Evolutionary conservation across 129 eudicot species (phyloP).

Genomic region (Oenanthe sinensis): DNA sequence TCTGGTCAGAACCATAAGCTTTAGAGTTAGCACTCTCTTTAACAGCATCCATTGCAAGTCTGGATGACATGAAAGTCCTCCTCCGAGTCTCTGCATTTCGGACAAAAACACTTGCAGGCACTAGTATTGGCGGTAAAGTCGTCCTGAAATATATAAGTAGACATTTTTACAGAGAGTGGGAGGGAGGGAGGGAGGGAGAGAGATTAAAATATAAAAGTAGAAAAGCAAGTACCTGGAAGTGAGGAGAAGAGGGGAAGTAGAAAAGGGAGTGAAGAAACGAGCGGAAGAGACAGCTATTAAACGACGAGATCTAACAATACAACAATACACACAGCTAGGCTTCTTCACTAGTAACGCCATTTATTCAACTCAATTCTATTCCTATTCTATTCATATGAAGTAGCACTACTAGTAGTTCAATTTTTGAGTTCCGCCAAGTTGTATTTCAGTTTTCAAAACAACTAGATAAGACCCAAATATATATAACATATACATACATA

Average conservation of each 20-base stretch:
- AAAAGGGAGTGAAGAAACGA: slow-evolving; percentile 7
- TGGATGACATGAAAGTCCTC: slow-evolving; percentile 60
- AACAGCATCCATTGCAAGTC: slow-evolving; percentile 39
- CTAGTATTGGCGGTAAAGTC: background rate
- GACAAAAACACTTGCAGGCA: background rate
- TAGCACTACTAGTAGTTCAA: background rate
- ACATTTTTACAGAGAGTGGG: background rate
- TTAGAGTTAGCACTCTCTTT: slow-evolving; percentile 37
- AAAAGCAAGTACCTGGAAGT: slow-evolving; percentile 37
- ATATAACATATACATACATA: too few relatives aligned
- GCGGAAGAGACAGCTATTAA: slow-evolving; percentile 15
- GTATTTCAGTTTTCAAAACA: background rate
- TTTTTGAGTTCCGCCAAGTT: background rate
- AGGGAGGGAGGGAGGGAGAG: too few relatives aligned
- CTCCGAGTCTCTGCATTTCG: slow-evolving; percentile 28
- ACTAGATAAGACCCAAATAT: background rate
- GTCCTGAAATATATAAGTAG: background rate
- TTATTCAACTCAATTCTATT: background rate
- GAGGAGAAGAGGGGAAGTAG: slow-evolving; percentile 11
- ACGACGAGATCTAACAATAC: slow-evolving; percentile 12
- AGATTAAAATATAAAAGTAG: too few relatives aligned
- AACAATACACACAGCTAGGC: background rate
- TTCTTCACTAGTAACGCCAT: slow-evolving; percentile 24
- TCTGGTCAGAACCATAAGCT: slow-evolving; percentile 89
- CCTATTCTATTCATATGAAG: background rate